phyloP scores from a whole-genome alignment of 768 basidiomycete genomes.

The Tricholoma sp. region DNA sequence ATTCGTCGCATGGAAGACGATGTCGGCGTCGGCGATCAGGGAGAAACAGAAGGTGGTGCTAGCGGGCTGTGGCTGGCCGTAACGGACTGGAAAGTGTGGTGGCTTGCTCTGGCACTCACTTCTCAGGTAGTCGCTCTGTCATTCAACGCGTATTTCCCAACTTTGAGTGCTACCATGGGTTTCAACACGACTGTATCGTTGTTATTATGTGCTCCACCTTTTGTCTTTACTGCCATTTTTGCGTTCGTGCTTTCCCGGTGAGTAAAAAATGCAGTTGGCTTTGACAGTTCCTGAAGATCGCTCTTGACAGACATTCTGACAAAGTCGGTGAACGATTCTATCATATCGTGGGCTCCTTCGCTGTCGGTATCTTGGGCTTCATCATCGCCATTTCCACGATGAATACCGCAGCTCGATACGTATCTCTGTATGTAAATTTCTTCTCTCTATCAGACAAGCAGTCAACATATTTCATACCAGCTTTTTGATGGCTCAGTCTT shows the following conservation, averaged over 20 bases:
- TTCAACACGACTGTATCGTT: constrained; percentile 60
- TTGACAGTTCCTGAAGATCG: constrained; percentile 3
- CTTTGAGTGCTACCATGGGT: constrained; percentile 65
- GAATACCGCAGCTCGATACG: constrained; percentile 57
- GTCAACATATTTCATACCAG: constrained; percentile 27
- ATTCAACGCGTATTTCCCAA: constrained; percentile 73
- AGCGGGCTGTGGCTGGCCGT: constrained; percentile 55
- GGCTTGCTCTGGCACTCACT: constrained; percentile 31
- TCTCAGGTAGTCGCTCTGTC: constrained; percentile 50
- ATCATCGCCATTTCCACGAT: constrained; percentile 59
- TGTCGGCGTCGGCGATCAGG: constrained; percentile 21
- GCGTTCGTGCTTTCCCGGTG: constrained; percentile 52
- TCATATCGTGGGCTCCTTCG: constrained; percentile 52
- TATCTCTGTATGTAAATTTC: constrained; percentile 45
- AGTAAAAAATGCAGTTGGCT: constrained; percentile 1
- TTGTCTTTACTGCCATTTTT: constrained; percentile 54
- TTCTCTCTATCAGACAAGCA: not conserved
- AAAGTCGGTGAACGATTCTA: constrained; percentile 62
- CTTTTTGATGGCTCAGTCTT: constrained; percentile 74
- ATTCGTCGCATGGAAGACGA: constrained; percentile 62
- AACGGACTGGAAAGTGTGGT: constrained; percentile 74
- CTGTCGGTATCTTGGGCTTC: constrained; percentile 65
- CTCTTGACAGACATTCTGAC: constrained; percentile 61
- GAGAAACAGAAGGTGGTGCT: constrained; percentile 20
- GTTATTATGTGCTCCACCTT: constrained; percentile 54